These are phyloP conservation scores for Chlamydomonas sp. DNA, from an alignment of 139 green algal genomes.

Conservation along the genomic window DNA sequence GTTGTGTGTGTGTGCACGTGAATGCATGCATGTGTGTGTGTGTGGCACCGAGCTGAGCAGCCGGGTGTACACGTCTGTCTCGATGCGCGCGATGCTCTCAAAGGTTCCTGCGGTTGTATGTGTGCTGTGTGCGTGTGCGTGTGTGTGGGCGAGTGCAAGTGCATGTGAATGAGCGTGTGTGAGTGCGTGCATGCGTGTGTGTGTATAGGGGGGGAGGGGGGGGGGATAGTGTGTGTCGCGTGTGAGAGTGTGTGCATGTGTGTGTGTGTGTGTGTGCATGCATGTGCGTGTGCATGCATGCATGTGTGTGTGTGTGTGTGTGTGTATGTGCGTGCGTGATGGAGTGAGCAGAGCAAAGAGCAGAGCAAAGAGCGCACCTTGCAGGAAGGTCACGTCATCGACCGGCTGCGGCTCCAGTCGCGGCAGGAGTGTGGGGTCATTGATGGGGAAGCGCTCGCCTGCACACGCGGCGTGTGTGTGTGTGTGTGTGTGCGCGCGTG, in stretches of 20 bases:
- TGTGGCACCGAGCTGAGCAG: not conserved
- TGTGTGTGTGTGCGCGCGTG: too few species aligned
- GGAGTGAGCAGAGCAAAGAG: not conserved
- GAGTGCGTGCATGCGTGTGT: not conserved
- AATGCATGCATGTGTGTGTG: not conserved
- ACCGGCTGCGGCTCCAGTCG: conserved; percentile 56
- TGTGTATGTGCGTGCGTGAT: not conserved
- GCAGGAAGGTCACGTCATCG: conserved; percentile 64
- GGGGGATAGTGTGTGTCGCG: too few species aligned
- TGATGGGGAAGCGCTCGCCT: conserved; percentile 87
- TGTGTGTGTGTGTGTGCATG: too few species aligned
- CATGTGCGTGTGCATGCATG: not conserved
- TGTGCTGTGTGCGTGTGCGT: too few species aligned
- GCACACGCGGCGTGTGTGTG: too few species aligned
- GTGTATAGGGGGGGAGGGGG: not conserved
- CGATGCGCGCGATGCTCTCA: conserved; percentile 73
- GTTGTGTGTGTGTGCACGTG: not conserved
- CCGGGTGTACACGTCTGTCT: conserved; percentile 58
- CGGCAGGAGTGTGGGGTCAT: conserved; percentile 60
- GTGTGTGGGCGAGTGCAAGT: too few species aligned
- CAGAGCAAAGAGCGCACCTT: conserved; percentile 32
- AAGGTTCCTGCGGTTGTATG: too few species aligned
- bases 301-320: not conserved
- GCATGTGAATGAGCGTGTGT: not conserved
- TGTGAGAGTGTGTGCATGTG: too few species aligned